A percentile compares a stretch with the other conserved stretches of the same genome.
Conservation (phyloP, 371 early-diverging fungal species). For the Apophysomyces variabilis region DNA sequence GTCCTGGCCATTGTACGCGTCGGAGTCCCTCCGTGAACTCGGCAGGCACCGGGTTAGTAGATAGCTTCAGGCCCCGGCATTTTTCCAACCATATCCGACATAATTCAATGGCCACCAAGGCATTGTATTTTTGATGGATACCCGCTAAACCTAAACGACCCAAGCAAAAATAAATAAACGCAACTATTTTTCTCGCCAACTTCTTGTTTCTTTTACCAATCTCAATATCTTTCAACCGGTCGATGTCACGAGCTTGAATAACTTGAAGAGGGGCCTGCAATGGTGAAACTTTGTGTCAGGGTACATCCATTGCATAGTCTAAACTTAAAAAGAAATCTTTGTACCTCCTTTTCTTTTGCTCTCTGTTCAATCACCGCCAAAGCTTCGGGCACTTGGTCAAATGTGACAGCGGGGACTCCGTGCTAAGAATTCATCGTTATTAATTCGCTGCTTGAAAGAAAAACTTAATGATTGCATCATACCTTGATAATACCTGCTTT, state of each 20-base stretch:
- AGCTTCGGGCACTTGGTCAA: conserved; percentile 74
- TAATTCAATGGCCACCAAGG: conserved; percentile 76
- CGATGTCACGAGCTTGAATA: conserved; percentile 17
- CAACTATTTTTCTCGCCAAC: neutral
- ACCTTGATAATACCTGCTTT: conserved; percentile 92
- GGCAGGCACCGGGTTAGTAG: conserved; percentile 41
- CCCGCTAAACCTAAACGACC: conserved; percentile 70
- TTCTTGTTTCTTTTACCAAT: conserved; percentile 15
- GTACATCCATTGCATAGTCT: no score
- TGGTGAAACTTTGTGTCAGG: neutral
- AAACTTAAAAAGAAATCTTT: neutral
- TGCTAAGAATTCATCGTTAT: conserved; percentile 27
- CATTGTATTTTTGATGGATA: conserved; percentile 85
- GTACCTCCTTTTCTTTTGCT: conserved; percentile 69
- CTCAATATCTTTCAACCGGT: conserved; percentile 20
- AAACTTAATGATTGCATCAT: conserved; percentile 2
- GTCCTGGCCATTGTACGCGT: conserved; percentile 86
- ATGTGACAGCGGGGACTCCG: conserved; percentile 71
- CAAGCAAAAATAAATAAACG: neutral
- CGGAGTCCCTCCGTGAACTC: conserved; percentile 65
- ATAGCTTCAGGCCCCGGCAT: conserved; percentile 33
- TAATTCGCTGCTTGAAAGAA: no score
- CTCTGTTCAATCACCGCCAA: conserved; percentile 70
- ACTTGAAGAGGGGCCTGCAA: conserved; percentile 24
- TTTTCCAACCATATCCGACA: conserved; percentile 66